Percentiles rank a stretch among this genome's conserved stretches.
Evolutionary conservation across 805 yeast genomes (phyloP).

Genomic region (Blastobotrys peoriensis): DNA sequence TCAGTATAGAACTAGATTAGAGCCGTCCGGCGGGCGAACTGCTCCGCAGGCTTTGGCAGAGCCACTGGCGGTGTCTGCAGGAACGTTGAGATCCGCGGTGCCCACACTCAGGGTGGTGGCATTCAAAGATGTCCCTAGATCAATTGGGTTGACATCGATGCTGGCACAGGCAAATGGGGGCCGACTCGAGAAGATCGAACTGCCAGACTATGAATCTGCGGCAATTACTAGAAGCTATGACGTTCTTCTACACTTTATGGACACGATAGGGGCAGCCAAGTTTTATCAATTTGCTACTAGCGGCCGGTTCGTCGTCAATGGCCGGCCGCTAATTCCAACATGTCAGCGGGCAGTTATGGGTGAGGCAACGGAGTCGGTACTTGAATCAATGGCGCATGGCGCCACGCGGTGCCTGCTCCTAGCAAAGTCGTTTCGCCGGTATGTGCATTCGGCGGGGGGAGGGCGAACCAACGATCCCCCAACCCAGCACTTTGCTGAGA

Average conservation of each 20-base stretch:
- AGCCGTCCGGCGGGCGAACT: too few species aligned
- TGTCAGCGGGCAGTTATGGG: neutral
- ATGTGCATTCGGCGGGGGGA: neutral
- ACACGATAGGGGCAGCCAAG: slow-evolving; percentile 9
- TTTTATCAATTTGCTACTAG: slow-evolving; percentile 15
- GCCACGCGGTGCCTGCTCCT: slow-evolving; percentile 13
- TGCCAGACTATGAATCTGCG: neutral
- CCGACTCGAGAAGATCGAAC: slow-evolving; percentile 2
- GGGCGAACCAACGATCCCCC: neutral
- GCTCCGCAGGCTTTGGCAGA: neutral
- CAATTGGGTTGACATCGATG: slow-evolving; percentile 4
- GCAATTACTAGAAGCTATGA: neutral
- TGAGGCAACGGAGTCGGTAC: neutral
- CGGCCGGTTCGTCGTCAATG: slow-evolving; percentile 23
- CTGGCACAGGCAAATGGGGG: slow-evolving; percentile 3
- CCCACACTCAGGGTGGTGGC: neutral
- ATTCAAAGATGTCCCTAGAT: neutral
- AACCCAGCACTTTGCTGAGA: neutral
- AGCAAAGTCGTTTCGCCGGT: neutral
- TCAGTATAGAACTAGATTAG: neutral
- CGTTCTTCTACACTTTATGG: slow-evolving; percentile 16
- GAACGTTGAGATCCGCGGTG: neutral
- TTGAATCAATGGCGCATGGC: slow-evolving; percentile 4
- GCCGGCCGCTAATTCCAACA: slow-evolving; percentile 2
- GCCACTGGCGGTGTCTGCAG: neutral